phyloP scores from a whole-genome alignment of 495 filamentous ascomycete species.

The Hyphodiscus hymeniophilus region DNA sequence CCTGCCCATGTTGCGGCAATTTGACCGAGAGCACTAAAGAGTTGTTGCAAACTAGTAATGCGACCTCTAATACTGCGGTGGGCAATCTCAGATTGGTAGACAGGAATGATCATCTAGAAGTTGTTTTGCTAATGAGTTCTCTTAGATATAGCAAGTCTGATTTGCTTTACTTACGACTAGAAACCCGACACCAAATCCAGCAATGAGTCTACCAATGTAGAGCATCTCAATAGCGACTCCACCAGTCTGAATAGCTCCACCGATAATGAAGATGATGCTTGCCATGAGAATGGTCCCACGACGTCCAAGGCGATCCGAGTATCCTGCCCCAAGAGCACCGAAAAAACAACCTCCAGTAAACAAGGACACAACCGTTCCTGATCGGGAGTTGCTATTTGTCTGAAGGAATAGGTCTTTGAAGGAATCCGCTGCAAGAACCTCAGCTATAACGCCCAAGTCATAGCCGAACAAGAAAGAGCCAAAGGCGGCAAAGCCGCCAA shows the following conservation, averaged over 20 bases:
- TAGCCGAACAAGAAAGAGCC: constrained; percentile 10
- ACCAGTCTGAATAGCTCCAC: constrained; percentile 33
- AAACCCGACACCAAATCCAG: constrained; percentile 37
- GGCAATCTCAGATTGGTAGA: constrained; percentile 42
- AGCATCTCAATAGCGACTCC: constrained; percentile 27
- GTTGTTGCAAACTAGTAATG: constrained; percentile 35
- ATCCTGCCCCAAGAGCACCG: constrained; percentile 8
- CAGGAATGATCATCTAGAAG: constrained; percentile 25
- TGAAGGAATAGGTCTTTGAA: constrained; percentile 24
- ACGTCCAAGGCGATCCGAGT: constrained; percentile 7
- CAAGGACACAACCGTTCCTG: constrained; percentile 31
- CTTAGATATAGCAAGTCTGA: no score
- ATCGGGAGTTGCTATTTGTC: constrained; percentile 16
- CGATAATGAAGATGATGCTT: constrained; percentile 31
- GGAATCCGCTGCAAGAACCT: constrained; percentile 28
- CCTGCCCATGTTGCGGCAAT: constrained; percentile 26
- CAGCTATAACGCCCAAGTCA: constrained; percentile 31
- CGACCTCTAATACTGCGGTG: constrained; percentile 41
- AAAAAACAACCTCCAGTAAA: constrained; percentile 31
- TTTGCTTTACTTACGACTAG: constrained; percentile 32
- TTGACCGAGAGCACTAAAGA: constrained; percentile 33
- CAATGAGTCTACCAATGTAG: constrained; percentile 31
- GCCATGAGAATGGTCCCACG: constrained; percentile 31
- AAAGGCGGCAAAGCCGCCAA: constrained; percentile 9
- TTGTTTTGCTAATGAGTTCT: no score